These are phyloP conservation scores for Przewalskia tangutica DNA, from an alignment of 257 asterid genomes.

Conservation along the genomic window DNA sequence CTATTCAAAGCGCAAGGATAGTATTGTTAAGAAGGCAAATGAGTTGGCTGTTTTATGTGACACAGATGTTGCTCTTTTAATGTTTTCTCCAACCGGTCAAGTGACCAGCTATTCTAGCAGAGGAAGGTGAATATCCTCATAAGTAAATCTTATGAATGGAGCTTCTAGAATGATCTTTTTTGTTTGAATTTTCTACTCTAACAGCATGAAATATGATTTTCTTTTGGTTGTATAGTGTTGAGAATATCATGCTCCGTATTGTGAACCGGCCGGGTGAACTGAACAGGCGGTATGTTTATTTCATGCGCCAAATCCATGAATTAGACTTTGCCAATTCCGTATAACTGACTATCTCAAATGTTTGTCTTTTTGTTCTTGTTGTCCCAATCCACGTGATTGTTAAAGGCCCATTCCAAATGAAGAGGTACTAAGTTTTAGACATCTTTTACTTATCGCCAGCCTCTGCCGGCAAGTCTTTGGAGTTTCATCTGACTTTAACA, in stretches of 20 bases:
- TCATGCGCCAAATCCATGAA: neutral
- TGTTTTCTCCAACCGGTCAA: slow-evolving; percentile 60
- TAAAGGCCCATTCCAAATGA: slow-evolving; percentile 39
- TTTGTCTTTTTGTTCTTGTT: neutral
- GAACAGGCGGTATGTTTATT: slow-evolving; percentile 38
- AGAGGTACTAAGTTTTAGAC: slow-evolving; percentile 23
- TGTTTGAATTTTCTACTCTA: neutral
- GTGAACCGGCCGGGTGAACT: slow-evolving; percentile 48
- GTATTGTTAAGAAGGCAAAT: slow-evolving; percentile 49
- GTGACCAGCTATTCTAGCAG: slow-evolving; percentile 45
- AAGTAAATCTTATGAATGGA: neutral
- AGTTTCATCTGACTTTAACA: neutral
- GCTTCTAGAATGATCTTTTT: neutral
- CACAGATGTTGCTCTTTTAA: slow-evolving; percentile 49
- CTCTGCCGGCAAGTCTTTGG: neutral
- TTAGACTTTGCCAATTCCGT: neutral
- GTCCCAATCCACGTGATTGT: neutral
- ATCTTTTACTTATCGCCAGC: neutral
- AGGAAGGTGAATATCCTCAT: slow-evolving; percentile 31
- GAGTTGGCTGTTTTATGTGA: slow-evolving; percentile 58
- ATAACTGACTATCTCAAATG: neutral
- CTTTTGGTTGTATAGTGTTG: slow-evolving; percentile 31
- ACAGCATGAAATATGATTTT: neutral
- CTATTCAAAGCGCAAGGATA: slow-evolving; percentile 55
- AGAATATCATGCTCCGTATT: slow-evolving; percentile 50